A percentile compares a stretch with the other conserved stretches of the same genome.
These are phyloP conservation scores for Astragalus glycyphyllos DNA, from an alignment of 306 rosid genomes.

Conservation along the genomic window DNA sequence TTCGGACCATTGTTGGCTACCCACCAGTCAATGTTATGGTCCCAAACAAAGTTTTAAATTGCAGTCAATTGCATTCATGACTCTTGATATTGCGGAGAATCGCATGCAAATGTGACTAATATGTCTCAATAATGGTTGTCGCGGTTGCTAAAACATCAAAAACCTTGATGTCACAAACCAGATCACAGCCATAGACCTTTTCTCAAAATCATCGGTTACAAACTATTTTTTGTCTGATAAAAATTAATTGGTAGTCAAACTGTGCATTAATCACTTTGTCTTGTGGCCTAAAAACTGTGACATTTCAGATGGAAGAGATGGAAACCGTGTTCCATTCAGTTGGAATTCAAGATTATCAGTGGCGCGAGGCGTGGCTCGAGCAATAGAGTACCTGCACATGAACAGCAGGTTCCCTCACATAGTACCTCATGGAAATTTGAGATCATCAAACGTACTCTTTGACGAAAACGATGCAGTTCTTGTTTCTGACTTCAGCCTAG, in stretches of 20 bases:
- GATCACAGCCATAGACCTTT: too few relatives aligned
- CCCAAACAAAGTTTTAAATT: too few relatives aligned
- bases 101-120: too few relatives aligned
- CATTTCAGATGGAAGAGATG: constrained; percentile 52
- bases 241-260: neutral
- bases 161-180: neutral
- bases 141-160: too few relatives aligned
- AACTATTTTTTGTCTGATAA: neutral
- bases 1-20: too few relatives aligned
- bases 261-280: neutral
- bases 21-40: too few relatives aligned
- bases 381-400: constrained; percentile 73
- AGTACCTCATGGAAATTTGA: constrained; percentile 82
- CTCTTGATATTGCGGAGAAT: too few relatives aligned
- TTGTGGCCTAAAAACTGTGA: constrained; percentile 11
- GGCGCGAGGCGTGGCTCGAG: constrained; percentile 72
- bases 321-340: constrained; percentile 59
- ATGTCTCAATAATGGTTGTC: too few relatives aligned
- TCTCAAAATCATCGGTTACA: neutral
- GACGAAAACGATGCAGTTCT: constrained; percentile 57
- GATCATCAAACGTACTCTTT: constrained; percentile 68
- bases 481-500: constrained; percentile 70
- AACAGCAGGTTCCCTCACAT: constrained; percentile 44
- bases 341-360: constrained; percentile 70
- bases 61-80: too few relatives aligned